Percentiles rank a stretch among this genome's conserved stretches.
These are phyloP conservation scores for Linum trigynum DNA, from an alignment of 345 rosid species.

Conservation along the genomic window DNA sequence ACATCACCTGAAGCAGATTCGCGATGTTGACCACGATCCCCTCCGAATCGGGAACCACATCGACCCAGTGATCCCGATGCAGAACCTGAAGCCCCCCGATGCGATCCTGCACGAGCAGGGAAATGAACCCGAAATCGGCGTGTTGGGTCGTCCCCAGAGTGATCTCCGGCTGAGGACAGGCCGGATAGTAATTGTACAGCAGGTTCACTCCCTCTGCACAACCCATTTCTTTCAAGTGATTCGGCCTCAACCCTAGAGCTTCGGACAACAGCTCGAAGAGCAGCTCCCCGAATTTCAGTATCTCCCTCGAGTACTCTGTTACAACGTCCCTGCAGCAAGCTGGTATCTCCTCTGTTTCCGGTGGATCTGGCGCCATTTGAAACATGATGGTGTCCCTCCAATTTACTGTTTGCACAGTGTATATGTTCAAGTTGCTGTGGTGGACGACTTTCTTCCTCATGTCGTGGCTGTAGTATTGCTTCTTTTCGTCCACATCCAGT, in stretches of 20 bases:
- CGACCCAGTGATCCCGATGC: no score
- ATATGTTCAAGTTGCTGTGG: not conserved
- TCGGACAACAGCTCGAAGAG: conserved; percentile 19
- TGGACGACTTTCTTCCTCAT: not conserved
- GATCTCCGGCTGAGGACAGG: conserved; percentile 25
- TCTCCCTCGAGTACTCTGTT: conserved; percentile 14
- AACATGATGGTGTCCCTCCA: conserved; percentile 4
- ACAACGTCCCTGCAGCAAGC: not conserved
- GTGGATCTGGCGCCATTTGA: no score
- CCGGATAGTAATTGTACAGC: conserved; percentile 21
- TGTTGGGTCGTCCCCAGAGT: conserved; percentile 11
- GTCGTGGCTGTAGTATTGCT: not conserved
- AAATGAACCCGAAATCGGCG: conserved; percentile 17
- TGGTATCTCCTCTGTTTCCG: not conserved
- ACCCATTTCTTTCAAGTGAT: not conserved
- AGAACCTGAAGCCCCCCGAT: conserved; percentile 13
- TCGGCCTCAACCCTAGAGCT: conserved; percentile 16
- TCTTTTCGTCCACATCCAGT: not conserved
- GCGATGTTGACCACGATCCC: conserved; percentile 17
- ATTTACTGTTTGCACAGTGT: not conserved
- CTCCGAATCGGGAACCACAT: conserved; percentile 4
- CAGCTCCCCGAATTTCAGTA: conserved; percentile 23
- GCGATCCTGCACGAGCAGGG: conserved; percentile 18
- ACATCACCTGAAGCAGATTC: conserved; percentile 20
- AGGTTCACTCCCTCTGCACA: conserved; percentile 8